A percentile compares a stretch with the other conserved stretches of the same genome.
phyloP scores from a whole-genome alignment of 1,139 yeast species.

The Sugiyamaella xylanicola region DNA sequence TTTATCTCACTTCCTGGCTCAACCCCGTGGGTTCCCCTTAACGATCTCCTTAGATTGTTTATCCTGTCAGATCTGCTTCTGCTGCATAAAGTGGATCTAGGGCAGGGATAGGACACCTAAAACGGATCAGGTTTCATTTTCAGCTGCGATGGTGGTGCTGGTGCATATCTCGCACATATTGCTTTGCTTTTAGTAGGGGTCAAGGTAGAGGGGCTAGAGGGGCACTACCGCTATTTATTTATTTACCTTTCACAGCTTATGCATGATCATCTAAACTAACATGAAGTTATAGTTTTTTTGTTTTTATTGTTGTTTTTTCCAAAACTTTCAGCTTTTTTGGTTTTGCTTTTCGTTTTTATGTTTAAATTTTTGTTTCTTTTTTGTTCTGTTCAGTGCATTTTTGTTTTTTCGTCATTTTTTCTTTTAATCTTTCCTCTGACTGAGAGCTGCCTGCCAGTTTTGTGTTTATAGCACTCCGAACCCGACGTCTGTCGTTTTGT shows the following conservation, averaged over 20 bases:
- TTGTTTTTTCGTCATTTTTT: background rate
- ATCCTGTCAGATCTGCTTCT: constrained; percentile 1
- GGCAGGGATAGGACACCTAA: constrained; percentile 6
- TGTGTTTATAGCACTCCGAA: background rate
- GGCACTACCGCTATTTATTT: constrained; percentile 8
- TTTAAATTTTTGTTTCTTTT: constrained; percentile 1
- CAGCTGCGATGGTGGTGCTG: background rate
- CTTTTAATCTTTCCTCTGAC: background rate
- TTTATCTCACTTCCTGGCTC: background rate
- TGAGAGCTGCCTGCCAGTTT: background rate
- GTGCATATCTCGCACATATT: constrained; percentile 11
- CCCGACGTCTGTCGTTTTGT: background rate
- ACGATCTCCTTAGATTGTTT: background rate
- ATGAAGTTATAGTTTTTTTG: constrained; percentile 12
- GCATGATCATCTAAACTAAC: constrained; percentile 15
- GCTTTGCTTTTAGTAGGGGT: constrained; percentile 11
- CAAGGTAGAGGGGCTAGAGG: background rate
- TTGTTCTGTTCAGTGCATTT: background rate
- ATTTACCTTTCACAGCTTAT: constrained; percentile 14
- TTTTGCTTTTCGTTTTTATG: constrained; percentile 3
- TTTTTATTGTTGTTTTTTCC: background rate
- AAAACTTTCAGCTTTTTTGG: constrained; percentile 2
- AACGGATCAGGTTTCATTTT: background rate
- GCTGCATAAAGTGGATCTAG: constrained; percentile 15
- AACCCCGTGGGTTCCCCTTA: background rate